Base-by-base conservation (phyloP, 73 alveolate genomes). In the Paramecium biaurelia region DNA sequence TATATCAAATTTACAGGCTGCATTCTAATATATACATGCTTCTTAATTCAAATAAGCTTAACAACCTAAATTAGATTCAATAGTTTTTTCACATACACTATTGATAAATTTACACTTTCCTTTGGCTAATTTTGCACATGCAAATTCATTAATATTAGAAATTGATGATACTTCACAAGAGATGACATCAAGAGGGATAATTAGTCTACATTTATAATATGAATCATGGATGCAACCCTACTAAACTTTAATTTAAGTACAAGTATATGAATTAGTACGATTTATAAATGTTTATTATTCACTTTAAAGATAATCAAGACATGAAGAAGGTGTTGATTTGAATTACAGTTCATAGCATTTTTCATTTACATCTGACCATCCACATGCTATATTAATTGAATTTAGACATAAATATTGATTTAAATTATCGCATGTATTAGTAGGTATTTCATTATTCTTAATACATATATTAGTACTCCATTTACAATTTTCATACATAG, bases 61-160 rank as follows among this genome's bases (percentile, higher is more conserved):
- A 32, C 84, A 63, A 30, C 84, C 84, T 26, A 63, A 30, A 5
- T 26, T 26, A 14, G 84, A 14, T 3, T 32, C 45, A 2, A 4
- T 9, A 0, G 41, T 32, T 30, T 63, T 26, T 11, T 30, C 21
- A 63, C 84, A 63, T 26, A 14, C 1, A 30, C 26, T 30, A 26
- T 63, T 30, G 2, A 30, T 5, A 26, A 26, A 63, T 26, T 63
- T 26, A 26, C 84, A 63, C 45, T 63, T 63, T 30, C 45, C 84
- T 3, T 30, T 63, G 2, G 84, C 24, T 14, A 30, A 12, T 14
- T 63, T 63, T 26, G 45, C 45, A 45, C 90, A 79, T 42, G 76
- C 90, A 79, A 42, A 42, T 79, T 79, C 32, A 43, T 79, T 79
- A 4, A 79, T 37, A 38, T 34, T 35, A 11, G 90, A 53, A 53